Conservation (phyloP, 2,329 filamentous ascomycete genomes). For the Colletotrichum sp. region DNA sequence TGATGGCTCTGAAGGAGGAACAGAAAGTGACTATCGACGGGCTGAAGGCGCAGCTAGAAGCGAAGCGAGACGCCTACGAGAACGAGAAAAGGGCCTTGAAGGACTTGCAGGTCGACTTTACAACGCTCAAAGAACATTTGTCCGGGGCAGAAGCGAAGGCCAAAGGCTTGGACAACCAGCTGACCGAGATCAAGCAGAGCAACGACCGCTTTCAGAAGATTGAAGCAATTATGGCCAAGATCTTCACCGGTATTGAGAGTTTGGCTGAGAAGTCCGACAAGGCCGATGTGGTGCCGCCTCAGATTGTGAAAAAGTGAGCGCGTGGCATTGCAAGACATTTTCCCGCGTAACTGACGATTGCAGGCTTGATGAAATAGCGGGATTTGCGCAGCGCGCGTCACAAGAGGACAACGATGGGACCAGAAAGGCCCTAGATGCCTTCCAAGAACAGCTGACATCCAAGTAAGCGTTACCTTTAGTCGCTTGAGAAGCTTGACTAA, state of each 20-base stretch:
- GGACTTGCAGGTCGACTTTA: background rate
- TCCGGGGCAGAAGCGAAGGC: background rate
- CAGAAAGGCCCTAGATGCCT: background rate
- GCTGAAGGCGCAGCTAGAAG: background rate
- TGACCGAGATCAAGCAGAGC: background rate
- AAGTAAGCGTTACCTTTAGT: background rate
- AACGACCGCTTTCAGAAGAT: background rate
- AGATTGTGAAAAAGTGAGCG: background rate
- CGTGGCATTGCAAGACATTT: background rate
- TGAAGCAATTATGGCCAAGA: background rate
- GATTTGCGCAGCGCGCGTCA: background rate
- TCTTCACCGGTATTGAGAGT: background rate
- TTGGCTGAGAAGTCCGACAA: background rate
- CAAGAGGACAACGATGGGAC: background rate
- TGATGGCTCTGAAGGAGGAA: background rate
- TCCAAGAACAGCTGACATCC: background rate
- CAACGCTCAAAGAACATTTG: background rate
- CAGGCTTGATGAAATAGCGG: conserved; percentile 1
- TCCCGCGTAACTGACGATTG: background rate
- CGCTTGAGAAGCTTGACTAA: background rate
- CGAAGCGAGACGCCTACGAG: background rate
- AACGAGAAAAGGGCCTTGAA: background rate
- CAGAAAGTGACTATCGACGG: background rate
- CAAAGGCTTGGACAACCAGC: background rate
- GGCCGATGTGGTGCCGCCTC: background rate